Evolutionary conservation across 257 asterid genomes (phyloP).

Genomic region (Solanum clarkiae): DNA sequence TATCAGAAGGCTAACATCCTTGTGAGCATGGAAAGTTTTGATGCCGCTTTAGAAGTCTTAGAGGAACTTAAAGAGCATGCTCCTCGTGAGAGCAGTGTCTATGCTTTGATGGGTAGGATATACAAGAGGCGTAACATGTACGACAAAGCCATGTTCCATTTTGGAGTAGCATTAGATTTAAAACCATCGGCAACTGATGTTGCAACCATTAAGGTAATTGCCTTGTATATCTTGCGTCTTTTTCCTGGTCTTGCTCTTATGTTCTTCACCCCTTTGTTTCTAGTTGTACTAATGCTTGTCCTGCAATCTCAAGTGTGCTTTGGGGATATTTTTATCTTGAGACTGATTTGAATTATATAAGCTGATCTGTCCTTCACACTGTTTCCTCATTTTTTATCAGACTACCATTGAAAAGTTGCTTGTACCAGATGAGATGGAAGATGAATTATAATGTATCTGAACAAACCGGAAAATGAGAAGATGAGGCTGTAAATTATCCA

Average conservation of each 20-base stretch:
- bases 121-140: slow-evolving; percentile 60
- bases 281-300: background rate
- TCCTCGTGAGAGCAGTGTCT: slow-evolving; percentile 82
- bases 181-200: slow-evolving; percentile 96
- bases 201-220: slow-evolving; percentile 81
- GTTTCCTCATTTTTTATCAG: slow-evolving; percentile 13
- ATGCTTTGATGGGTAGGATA: slow-evolving; percentile 92
- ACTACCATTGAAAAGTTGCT: slow-evolving; percentile 90
- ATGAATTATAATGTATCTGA: slow-evolving; percentile 28
- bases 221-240: background rate
- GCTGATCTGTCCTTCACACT: background rate
- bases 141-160: slow-evolving; percentile 90
- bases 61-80: slow-evolving; percentile 95
- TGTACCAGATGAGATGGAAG: slow-evolving; percentile 84
- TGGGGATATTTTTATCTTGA: background rate
- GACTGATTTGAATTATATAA: background rate
- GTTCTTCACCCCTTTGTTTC: background rate
- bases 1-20: slow-evolving; percentile 94
- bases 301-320: background rate
- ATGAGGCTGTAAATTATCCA: background rate
- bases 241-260: background rate
- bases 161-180: slow-evolving; percentile 86
- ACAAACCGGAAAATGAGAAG: background rate
- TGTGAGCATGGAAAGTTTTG: slow-evolving; percentile 67
- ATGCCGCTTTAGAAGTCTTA: slow-evolving; percentile 78